phyloP scores from a whole-genome alignment of 2,329 filamentous ascomycete species.

The Apiospora arundinis region DNA sequence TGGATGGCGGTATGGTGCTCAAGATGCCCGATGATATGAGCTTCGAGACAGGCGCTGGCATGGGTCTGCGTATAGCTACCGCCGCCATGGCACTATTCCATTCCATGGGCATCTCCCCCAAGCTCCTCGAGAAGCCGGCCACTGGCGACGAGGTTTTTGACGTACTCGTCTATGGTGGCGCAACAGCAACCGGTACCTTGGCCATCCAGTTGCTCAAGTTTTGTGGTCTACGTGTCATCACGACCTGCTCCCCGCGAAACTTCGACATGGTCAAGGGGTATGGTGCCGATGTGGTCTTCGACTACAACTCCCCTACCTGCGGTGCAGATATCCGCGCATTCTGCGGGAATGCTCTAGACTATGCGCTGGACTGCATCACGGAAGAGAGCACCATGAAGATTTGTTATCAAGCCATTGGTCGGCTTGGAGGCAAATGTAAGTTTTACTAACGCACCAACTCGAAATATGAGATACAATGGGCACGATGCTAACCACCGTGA shows the following conservation, averaged over 20 bases:
- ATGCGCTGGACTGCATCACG: slow-evolving; percentile 46
- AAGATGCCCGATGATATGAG: slow-evolving; percentile 21
- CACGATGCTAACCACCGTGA: background rate
- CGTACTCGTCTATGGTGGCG: slow-evolving; percentile 28
- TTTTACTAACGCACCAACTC: background rate
- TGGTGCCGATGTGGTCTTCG: slow-evolving; percentile 46
- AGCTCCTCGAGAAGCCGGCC: slow-evolving; percentile 21
- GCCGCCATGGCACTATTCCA: slow-evolving; percentile 29
- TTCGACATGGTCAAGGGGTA: slow-evolving; percentile 40
- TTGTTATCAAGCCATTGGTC: slow-evolving; percentile 39
- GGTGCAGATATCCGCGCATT: slow-evolving; percentile 40
- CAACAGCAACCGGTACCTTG: slow-evolving; percentile 26
- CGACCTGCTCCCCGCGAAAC: slow-evolving; percentile 21
- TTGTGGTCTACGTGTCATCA: slow-evolving; percentile 23
- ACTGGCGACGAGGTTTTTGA: slow-evolving; percentile 19
- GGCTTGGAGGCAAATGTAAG: slow-evolving; percentile 23
- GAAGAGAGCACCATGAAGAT: slow-evolving; percentile 36
- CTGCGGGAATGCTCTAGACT: slow-evolving; percentile 42
- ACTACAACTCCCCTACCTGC: slow-evolving; percentile 33
- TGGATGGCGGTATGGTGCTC: slow-evolving; percentile 14
- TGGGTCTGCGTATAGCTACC: slow-evolving; percentile 25
- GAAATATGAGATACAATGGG: too few species aligned
- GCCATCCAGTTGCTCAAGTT: slow-evolving; percentile 27
- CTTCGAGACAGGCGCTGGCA: slow-evolving; percentile 25
- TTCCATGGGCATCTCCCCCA: slow-evolving; percentile 26